These are phyloP conservation scores for Amanita muscaria DNA, from an alignment of 768 basidiomycete genomes.

Conservation along the genomic window DNA sequence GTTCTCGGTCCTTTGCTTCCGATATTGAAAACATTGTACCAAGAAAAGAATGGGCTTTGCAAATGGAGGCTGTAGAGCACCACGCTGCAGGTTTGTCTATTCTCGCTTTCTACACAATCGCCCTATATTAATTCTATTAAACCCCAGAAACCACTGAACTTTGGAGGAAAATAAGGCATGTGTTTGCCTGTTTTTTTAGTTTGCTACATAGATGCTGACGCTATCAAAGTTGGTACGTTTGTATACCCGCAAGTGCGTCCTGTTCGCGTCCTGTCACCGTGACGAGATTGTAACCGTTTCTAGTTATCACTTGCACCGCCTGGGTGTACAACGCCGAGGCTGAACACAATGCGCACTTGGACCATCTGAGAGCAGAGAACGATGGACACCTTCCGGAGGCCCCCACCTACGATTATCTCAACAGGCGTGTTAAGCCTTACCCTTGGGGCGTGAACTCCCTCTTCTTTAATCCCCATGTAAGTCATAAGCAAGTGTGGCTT, in stretches of 20 bases:
- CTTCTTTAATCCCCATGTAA: constrained; percentile 71
- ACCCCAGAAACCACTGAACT: constrained; percentile 63
- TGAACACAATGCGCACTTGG: constrained; percentile 63
- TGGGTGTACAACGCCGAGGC: constrained; percentile 50
- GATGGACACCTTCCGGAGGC: constrained; percentile 61
- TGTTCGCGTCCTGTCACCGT: constrained; percentile 3
- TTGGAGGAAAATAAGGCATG: constrained; percentile 83
- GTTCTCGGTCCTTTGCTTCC: constrained; percentile 30
- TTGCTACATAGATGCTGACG: constrained; percentile 14
- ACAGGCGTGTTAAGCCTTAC: constrained; percentile 68
- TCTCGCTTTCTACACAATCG: background rate
- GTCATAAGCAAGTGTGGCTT: constrained; percentile 13
- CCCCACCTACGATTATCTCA: constrained; percentile 71
- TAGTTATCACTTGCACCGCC: constrained; percentile 41
- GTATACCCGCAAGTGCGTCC: constrained; percentile 63
- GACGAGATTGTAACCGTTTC: background rate
- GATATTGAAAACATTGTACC: constrained; percentile 21
- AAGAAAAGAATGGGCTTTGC: constrained; percentile 35
- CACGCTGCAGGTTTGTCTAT: constrained; percentile 51
- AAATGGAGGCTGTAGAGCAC: constrained; percentile 49
- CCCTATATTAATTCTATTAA: constrained; percentile 11
- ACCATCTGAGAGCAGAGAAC: constrained; percentile 65
- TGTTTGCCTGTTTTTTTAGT: background rate
- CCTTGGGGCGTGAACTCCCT: constrained; percentile 82
- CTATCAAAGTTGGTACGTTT: constrained; percentile 56